A percentile compares a stretch with the other conserved stretches of the same genome.
phyloP scores from a whole-genome alignment of 495 filamentous ascomycete species.

The Penicillium flavigenum region DNA sequence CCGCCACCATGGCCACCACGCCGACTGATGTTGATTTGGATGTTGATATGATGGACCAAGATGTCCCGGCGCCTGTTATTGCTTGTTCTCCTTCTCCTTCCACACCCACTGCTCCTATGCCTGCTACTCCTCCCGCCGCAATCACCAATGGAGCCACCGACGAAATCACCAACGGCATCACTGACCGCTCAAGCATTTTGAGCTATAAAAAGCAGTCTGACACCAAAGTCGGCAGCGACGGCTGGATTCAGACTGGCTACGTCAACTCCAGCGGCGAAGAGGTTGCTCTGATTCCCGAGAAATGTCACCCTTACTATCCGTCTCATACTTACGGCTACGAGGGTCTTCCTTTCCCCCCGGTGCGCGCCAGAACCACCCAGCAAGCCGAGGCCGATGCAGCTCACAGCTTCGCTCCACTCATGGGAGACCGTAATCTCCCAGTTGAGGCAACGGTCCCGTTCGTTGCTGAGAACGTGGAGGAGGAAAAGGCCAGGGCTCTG shows the following conservation, averaged over 20 bases:
- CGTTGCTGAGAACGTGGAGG: slow-evolving; percentile 17
- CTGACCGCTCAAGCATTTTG: slow-evolving; percentile 1
- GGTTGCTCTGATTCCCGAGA: slow-evolving; percentile 24
- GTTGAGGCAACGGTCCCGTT: slow-evolving; percentile 12
- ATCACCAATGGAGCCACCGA: background rate
- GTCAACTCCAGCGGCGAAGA: slow-evolving; percentile 40
- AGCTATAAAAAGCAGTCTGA: slow-evolving; percentile 20
- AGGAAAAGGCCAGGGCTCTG: slow-evolving; percentile 13
- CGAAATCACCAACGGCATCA: background rate
- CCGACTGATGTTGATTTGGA: background rate
- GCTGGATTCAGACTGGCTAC: slow-evolving; percentile 38
- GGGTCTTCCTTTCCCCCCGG: slow-evolving; percentile 33
- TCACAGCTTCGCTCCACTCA: slow-evolving; percentile 42
- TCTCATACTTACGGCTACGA: slow-evolving; percentile 33
- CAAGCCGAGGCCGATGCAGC: slow-evolving; percentile 33
- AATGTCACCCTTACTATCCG: slow-evolving; percentile 30
- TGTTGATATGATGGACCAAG: background rate
- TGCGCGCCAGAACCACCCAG: slow-evolving; percentile 29
- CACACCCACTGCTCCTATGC: slow-evolving; percentile 15
- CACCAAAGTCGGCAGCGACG: slow-evolving; percentile 27
- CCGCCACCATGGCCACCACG: background rate
- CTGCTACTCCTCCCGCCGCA: slow-evolving; percentile 7
- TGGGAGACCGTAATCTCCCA: slow-evolving; percentile 43
- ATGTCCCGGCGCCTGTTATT: background rate
- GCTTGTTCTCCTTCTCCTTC: slow-evolving; percentile 12